Evolutionary conservation across 2,329 filamentous ascomycete species (phyloP).

Genomic region (Cladosporium sphaerospermum): DNA sequence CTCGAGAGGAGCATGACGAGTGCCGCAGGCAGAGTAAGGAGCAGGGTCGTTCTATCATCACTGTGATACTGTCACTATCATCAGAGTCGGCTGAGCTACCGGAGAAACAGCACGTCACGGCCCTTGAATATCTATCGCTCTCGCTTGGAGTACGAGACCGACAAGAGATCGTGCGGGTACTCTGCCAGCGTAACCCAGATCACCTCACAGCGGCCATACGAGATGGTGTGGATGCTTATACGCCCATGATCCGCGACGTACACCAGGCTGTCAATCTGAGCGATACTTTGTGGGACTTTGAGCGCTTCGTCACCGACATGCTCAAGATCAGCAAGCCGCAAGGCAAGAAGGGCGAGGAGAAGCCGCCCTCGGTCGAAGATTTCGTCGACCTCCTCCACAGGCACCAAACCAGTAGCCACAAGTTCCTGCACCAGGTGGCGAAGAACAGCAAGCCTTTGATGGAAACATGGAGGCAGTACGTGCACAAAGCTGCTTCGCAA

Average conservation of each 20-base stretch:
- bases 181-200: constrained; percentile 66
- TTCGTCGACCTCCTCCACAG: constrained; percentile 61
- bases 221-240: constrained; percentile 61
- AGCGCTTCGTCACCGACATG: constrained; percentile 65
- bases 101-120: constrained; percentile 56
- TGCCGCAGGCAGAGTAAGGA: constrained; percentile 50
- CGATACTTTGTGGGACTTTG: constrained; percentile 59
- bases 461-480: constrained; percentile 56
- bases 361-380: constrained; percentile 59
- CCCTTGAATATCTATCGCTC: constrained; percentile 64
- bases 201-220: constrained; percentile 63
- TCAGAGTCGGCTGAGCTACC: constrained; percentile 44
- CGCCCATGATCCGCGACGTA: constrained; percentile 65
- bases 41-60: constrained; percentile 57
- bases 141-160: constrained; percentile 67
- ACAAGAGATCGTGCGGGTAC: constrained; percentile 59
- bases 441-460: constrained; percentile 62
- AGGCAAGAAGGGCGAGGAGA: constrained; percentile 24
- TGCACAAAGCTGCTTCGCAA: constrained; percentile 49
- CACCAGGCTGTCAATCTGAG: constrained; percentile 67
- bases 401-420: constrained; percentile 59
- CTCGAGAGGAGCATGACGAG: constrained; percentile 53
- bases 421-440: constrained; percentile 64
- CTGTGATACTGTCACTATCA: constrained; percentile 55
- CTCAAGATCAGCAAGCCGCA: constrained; percentile 48